Evolutionary conservation across 2,329 filamentous ascomycete species (phyloP), one percentile per base, ranked within the genome.

Genomic region (Ophiostoma sp.): DNA sequence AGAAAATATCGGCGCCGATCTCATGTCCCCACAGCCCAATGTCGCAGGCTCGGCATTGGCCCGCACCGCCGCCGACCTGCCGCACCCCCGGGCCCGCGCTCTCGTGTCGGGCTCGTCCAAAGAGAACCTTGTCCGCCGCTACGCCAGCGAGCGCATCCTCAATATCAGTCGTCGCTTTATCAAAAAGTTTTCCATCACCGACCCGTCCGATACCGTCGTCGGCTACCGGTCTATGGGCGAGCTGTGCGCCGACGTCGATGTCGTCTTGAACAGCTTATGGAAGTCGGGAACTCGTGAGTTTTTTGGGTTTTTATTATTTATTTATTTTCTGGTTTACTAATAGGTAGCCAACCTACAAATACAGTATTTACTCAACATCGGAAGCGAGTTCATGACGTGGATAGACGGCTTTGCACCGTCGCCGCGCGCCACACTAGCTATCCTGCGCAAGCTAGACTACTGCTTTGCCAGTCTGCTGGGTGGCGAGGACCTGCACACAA

Each of bases 261-360:
- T 84, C 6, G 77, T 97, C 15, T 80, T 96, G 20, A 90, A 96
- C 78, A 85, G 96, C 8, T 80, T 97, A 5, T 98, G 94, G 94
- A 85, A 92, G 31, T 92, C 89, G 39, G 92, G 91, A 11, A 97
- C 94, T 31, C 93, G 93, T 93, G 83, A 77, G 91, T 57, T 8
- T 31, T 33, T 57, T 48, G 41, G 6, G 4, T 64, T 15, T 64
- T 41, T n/a, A 1, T 35, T 48, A 13, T 8, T 64, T 23, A 35
- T 7, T 39, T 54, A 41, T 62, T 7, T 54, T 15, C 11, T 31
- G 27, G 2, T 41, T 13, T 11, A 41, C 39, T 41, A 13, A 41
- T 13, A 15, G 15, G 1, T 4, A 94, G 91, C 92, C 23, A 87
- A 86, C 69, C 81, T 97, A 10, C 93, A 97, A 79, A 87, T 94